Evolutionary conservation across 352 stramenopile genomes (phyloP), one percentile per base, ranked within the genome.

Genomic region (Globisporangium carolinianum): DNA sequence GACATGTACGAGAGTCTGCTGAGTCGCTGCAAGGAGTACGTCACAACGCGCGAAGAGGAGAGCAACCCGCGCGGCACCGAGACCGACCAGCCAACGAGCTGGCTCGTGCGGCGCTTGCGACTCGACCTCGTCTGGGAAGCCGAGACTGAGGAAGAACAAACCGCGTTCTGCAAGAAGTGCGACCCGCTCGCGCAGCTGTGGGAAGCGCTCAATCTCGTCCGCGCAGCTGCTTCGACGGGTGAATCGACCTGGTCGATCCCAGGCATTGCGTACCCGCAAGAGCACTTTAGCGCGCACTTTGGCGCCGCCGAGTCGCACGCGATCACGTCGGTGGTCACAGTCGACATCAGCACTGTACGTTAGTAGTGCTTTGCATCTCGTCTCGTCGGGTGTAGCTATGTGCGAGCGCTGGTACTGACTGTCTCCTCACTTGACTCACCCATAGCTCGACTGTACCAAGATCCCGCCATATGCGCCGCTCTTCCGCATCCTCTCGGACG

Each of bases 401-500:
- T 24, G 24, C 2, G 24, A 24, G 24, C 24, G 24, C 24, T 24
- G 24, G 24, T 32, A 1, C 14, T 54, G 37, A 36, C 17, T 58
- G 32, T 10, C n/a, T 51, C 41, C 4, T 7, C 24, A 39, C 10
- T 18, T 62, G n/a, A 55, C 15, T 46, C 24, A 2, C 11, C 18
- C 24, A 17, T 39, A 87, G 80, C 67, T 91, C 9, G 72, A 91
- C 43, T 11, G 60, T 15, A 57, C 53, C 35, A 89, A 86, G 51
- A 79, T 91, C n/a, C 83, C 81, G 4, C 51, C 69, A n/a, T 94
- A 94, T 58, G 68, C 69, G 38, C 60, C 75, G 14, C 63, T 86
- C 32, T 90, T 88, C 55, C 80, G 84, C 15, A 78, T 94, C 38
- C 63, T 94, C 6, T 76, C 70, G 18, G 82, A 90, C 47, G 84